Conservation (phyloP, 78 protist species). For the Dictyostelium intermedium region DNA sequence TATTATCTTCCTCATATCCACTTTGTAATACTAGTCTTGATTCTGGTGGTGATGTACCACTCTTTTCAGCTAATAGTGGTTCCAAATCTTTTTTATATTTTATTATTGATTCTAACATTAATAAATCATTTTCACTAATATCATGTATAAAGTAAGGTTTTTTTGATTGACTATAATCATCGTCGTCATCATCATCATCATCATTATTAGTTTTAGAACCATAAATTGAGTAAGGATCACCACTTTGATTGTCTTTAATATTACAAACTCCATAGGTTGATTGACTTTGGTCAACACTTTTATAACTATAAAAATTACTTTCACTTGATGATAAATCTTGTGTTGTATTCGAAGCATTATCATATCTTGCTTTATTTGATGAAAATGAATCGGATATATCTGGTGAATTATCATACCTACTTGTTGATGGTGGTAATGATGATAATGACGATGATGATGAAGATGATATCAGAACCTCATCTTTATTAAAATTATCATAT, state of each 20-base stretch:
- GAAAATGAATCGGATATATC: neutral
- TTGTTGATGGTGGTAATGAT: neutral
- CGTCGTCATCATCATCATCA: neutral
- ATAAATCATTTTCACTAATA: slow-evolving; percentile 14
- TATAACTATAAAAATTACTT: neutral
- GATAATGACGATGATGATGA: neutral
- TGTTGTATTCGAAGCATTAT: neutral
- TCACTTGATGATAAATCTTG: neutral
- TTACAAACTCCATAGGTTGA: neutral
- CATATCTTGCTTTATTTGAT: neutral
- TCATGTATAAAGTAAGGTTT: neutral
- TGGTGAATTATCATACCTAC: neutral
- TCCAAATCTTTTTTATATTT: neutral
- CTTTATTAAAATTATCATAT: neutral
- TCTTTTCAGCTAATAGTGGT: neutral
- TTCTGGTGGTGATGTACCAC: neutral
- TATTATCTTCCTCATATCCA: neutral
- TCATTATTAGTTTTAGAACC: neutral
- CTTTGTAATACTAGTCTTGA: neutral
- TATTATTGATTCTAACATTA: neutral
- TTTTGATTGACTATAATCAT: neutral
- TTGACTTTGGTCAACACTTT: neutral
- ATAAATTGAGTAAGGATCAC: neutral
- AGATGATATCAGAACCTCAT: neutral
- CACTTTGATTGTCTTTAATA: neutral